Base-by-base conservation (phyloP, 176 grass and related monocot genomes). In the Oryza punctata region DNA sequence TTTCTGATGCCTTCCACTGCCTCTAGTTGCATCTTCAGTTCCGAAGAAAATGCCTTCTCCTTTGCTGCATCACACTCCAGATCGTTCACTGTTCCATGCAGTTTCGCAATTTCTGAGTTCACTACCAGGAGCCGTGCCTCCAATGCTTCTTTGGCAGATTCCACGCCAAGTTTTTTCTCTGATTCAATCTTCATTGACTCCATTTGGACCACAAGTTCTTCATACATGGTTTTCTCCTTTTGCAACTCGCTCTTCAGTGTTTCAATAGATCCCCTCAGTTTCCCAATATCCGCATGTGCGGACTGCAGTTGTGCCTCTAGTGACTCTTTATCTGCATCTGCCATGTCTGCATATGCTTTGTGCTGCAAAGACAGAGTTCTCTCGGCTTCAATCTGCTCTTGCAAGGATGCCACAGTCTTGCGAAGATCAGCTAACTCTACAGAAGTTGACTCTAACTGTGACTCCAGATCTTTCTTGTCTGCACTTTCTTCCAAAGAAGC, bases 1-100 rank as follows among this genome's bases (percentile, higher is more conserved):
- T 92, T 85, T 50, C 90, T 73, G 76, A 90, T 83, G 69, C 87
- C 87, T 75, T 89, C 79, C 32, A 89, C 83, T 86, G 86, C 86
- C 83, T 92, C 90, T 44, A 92, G 47, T 64, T 92, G 78, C 79
- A 88, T 86, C 47, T 86, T 87, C 63, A 89, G 65, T 12, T 94
- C 88, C 24, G 85, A 83, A 63, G 75, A 87, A 89, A 79, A 87
- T 67, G 44, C 82, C 75, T 87, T 91, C 77, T 87, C 84, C 12
- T 90, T 83, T 30, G 68, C 75, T 12, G 49, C 74, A 52, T 90
- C 79, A 19, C 46, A 75, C 84, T 90, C 79, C 47, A 90, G 80
- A 14, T 18, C 49, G 67, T 64, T 74, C 27, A 90, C 75, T 4
- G 40, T 75, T 45, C 14, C 38, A 0, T 46, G 46, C 28, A 92